Conservation (phyloP, 352 stramenopile genomes). For the Thalassiosira exigua region DNA sequence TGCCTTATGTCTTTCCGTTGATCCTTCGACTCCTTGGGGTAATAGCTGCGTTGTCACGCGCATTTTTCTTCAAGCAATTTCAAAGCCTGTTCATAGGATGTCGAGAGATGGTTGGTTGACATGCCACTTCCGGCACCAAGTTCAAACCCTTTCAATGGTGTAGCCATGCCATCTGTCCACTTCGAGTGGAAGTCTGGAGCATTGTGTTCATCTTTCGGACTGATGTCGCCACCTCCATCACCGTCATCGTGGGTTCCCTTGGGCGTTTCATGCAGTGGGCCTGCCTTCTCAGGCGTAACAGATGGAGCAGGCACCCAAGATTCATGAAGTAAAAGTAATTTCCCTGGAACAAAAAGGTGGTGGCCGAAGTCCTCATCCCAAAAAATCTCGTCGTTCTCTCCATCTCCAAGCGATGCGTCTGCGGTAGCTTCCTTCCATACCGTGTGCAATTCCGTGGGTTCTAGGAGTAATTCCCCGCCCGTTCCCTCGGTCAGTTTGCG, state of each 20-base stretch:
- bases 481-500: conserved; percentile 59
- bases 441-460: conserved; percentile 41
- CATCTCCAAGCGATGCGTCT: conserved; percentile 57
- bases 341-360: conserved; percentile 72
- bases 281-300: conserved; percentile 1
- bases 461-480: conserved; percentile 50
- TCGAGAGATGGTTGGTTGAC: conserved; percentile 70
- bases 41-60: too few relatives aligned
- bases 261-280: not conserved
- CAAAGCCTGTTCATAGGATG: conserved; percentile 56
- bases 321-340: conserved; percentile 63
- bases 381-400: conserved; percentile 45
- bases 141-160: conserved; percentile 66
- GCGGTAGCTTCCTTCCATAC: conserved; percentile 53
- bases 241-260: conserved; percentile 4
- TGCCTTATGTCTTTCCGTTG: too few relatives aligned
- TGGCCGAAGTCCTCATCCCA: conserved; percentile 54
- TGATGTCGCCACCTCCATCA: too few relatives aligned
- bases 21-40: too few relatives aligned
- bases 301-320: conserved; percentile 45
- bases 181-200: conserved; percentile 9
- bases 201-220: not conserved
- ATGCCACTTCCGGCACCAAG: conserved; percentile 58
- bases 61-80: too few relatives aligned
- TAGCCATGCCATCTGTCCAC: conserved; percentile 62